Evolutionary conservation across 148 eudicot species (phyloP).

Genomic region (Pouteria glomerata): DNA sequence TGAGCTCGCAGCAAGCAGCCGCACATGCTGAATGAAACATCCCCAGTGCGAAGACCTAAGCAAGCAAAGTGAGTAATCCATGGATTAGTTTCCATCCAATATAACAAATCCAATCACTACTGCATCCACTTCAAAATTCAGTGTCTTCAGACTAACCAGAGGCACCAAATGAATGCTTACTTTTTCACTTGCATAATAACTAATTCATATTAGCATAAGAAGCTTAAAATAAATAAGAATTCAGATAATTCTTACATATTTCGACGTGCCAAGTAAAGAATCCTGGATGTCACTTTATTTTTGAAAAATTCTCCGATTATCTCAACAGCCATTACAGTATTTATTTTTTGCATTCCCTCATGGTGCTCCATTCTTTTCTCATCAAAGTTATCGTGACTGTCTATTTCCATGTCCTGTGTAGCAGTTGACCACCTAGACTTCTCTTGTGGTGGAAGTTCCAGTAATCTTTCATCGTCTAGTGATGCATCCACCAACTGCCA

Average conservation of each 20-base stretch:
- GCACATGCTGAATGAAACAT: constrained; percentile 48
- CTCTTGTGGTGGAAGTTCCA: constrained; percentile 63
- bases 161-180: not conserved
- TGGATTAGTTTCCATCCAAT: constrained; percentile 2
- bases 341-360: constrained; percentile 41
- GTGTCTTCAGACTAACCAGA: not conserved
- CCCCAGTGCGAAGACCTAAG: constrained; percentile 70
- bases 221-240: not conserved
- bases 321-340: constrained; percentile 75
- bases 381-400: constrained; percentile 32
- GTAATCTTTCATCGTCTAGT: constrained; percentile 77
- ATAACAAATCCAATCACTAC: not conserved
- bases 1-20: constrained; percentile 59
- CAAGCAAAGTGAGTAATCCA: constrained; percentile 10
- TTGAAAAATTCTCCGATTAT: constrained; percentile 59
- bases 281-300: constrained; percentile 54
- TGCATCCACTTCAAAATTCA: not conserved
- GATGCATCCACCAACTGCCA: constrained; percentile 92
- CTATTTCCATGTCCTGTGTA: constrained; percentile 66
- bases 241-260: constrained; percentile 49
- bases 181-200: not conserved
- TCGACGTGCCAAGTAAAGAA: constrained; percentile 74
- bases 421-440: constrained; percentile 58
- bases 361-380: constrained; percentile 44
- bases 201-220: not conserved